Percentiles rank a stretch among this genome's conserved stretches.
Evolutionary conservation across 176 grass and related monocot genomes (phyloP).

Genomic region (Rhipidocladum racemiflorum): DNA sequence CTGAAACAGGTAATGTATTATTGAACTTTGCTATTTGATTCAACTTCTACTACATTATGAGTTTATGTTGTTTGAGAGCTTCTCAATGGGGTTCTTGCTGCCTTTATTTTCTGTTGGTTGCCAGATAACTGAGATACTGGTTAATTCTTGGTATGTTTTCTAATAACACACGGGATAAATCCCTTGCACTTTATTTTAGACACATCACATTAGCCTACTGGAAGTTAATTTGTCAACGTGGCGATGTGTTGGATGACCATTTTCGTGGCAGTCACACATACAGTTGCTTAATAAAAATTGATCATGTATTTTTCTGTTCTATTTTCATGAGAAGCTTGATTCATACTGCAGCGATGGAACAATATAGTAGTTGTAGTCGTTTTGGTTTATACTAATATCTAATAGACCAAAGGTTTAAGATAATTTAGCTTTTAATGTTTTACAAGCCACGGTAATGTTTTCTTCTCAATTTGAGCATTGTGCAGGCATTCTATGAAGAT

Average conservation of each 20-base stretch:
- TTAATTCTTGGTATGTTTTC: constrained; percentile 17
- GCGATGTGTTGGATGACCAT: neutral
- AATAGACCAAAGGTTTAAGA: constrained; percentile 10
- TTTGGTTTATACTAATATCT: constrained; percentile 15
- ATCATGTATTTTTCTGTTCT: neutral
- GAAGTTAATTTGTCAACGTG: constrained; percentile 2
- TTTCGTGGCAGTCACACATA: neutral
- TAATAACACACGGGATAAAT: constrained; percentile 18
- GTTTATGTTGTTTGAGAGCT: constrained; percentile 35
- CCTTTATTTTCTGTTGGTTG: constrained; percentile 12
- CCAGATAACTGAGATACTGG: constrained; percentile 3
- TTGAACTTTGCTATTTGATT: constrained; percentile 14
- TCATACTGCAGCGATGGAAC: neutral
- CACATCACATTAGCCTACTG: neutral
- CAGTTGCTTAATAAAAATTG: neutral
- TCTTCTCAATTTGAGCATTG: constrained; percentile 13
- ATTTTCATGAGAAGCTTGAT: neutral
- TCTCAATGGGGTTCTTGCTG: neutral
- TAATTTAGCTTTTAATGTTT: constrained; percentile 18
- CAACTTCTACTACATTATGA: constrained; percentile 9
- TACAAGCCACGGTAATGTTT: constrained; percentile 3
- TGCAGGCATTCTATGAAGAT: constrained; percentile 36
- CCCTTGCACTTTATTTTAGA: constrained; percentile 23
- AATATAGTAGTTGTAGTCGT: neutral
- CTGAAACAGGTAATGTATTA: constrained; percentile 35